Base-by-base conservation (phyloP, 768 basidiomycete genomes). In the Mycena leptocephala region DNA sequence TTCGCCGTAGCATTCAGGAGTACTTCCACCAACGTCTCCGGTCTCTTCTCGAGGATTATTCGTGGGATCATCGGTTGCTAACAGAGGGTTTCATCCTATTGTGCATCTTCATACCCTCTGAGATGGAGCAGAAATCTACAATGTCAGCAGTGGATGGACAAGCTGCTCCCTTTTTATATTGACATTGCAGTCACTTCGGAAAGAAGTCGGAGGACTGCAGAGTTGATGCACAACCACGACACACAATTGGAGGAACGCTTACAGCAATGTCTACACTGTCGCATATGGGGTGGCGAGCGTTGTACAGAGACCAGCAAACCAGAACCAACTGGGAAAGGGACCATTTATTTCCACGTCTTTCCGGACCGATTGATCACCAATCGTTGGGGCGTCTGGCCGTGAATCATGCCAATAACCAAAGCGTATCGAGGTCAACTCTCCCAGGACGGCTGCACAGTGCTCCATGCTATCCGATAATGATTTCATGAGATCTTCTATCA, bases 11-110 rank as follows among this genome's bases (percentile, higher is more conserved):
- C 4, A 33, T 59, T 35, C 58, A 59, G 32, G 16, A 59, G 20
- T 59, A 59, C 35, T 59, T 59, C 20, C 32, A 59, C 35, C 30
- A 20, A 35, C 58, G 58, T 35, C 58, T 59, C 6, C 58, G 32
- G 2, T 33, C 63, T 18, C 63, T 64, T 43, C 63, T 64, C 39
- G 20, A 64, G 63, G 39, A 64, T n/a, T 24, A 64, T 64, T 43
- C 63, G 39, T 64, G 63, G 63, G 24, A 28, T 46, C 18, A 13
- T 30, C 6, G 32, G 20, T 10, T 13, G 13, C 41, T 10, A 43
- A 64, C 41, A 11, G 63, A 46, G 2, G 63, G 63, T 43, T 43
- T 64, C 63, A 26, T 64, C 22, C 26, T 64, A 64, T 24, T 64
- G 63, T 32, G 37, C 35, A n/a, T n/a, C n/a, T n/a, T n/a, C n/a